These are phyloP conservation scores for Hysterium pulicare DNA, from an alignment of 2,329 filamentous ascomycete genomes.

Conservation along the genomic window DNA sequence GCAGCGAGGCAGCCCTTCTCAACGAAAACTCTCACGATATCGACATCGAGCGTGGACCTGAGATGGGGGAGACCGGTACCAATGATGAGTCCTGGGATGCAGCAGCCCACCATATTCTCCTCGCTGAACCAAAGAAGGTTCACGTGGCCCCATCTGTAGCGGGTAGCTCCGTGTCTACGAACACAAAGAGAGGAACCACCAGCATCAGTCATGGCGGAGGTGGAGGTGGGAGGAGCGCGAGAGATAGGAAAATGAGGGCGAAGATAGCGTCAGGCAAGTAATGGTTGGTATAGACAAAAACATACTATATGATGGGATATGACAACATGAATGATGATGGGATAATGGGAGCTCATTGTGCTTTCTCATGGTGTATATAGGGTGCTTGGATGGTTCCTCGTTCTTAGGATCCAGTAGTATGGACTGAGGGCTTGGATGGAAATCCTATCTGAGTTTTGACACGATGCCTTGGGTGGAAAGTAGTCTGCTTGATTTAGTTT, in stretches of 20 bases:
- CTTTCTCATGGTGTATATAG: too few relatives aligned
- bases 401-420: too few relatives aligned
- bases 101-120: neutral
- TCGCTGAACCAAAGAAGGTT: slow-evolving; percentile 5
- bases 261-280: slow-evolving; percentile 10
- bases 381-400: too few relatives aligned
- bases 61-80: neutral
- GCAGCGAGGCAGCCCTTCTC: neutral
- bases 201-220: slow-evolving; percentile 1
- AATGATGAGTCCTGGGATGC: neutral
- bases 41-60: neutral
- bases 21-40: neutral
- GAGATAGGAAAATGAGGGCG: slow-evolving; percentile 26
- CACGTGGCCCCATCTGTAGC: slow-evolving; percentile 4
- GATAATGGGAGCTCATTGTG: too few relatives aligned
- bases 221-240: slow-evolving; percentile 23
- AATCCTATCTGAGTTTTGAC: too few relatives aligned
- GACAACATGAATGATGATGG: too few relatives aligned
- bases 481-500: too few relatives aligned
- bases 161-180: neutral
- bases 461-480: too few relatives aligned
- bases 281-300: too few relatives aligned
- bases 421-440: too few relatives aligned
- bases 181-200: slow-evolving; percentile 4
- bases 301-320: too few relatives aligned